Conservation (phyloP, 225 moss, liverwort and hornwort species). For the Sphagnum contortum region DNA sequence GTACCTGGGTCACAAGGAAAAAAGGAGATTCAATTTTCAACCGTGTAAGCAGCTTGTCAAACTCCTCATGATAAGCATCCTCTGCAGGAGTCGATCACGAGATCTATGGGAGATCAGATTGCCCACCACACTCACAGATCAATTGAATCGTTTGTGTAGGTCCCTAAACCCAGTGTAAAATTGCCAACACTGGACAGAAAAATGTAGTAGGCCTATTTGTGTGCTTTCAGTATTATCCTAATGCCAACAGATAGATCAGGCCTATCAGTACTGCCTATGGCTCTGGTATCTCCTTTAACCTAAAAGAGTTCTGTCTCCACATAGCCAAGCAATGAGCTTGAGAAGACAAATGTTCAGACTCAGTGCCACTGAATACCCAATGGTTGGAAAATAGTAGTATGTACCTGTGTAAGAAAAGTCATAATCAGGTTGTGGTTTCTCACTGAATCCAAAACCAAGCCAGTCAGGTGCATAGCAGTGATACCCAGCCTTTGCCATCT, state of each 20-base stretch:
- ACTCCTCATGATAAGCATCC: slow-evolving; percentile 95
- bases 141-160: slow-evolving; percentile 17
- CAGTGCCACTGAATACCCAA: too few relatives aligned
- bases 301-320: too few relatives aligned
- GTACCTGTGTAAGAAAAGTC: slow-evolving; percentile 92
- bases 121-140: slow-evolving; percentile 44
- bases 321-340: too few relatives aligned
- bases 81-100: slow-evolving; percentile 94
- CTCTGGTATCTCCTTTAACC: too few relatives aligned
- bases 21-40: slow-evolving; percentile 74
- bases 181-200: background rate
- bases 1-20: slow-evolving; percentile 86
- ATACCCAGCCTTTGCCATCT: slow-evolving; percentile 80
- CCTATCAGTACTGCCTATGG: too few relatives aligned
- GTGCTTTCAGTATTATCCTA: background rate
- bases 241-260: too few relatives aligned
- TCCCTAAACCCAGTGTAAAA: background rate
- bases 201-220: background rate
- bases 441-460: slow-evolving; percentile 95
- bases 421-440: slow-evolving; percentile 93
- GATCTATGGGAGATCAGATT: slow-evolving; percentile 77
- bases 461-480: slow-evolving; percentile 96
- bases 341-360: too few relatives aligned
- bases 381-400: background rate
- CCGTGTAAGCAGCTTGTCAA: slow-evolving; percentile 84